Evolutionary conservation across 2,329 filamentous ascomycete species (phyloP), one percentile per base, ranked within the genome.

Genomic region (Fusarium secorum): DNA sequence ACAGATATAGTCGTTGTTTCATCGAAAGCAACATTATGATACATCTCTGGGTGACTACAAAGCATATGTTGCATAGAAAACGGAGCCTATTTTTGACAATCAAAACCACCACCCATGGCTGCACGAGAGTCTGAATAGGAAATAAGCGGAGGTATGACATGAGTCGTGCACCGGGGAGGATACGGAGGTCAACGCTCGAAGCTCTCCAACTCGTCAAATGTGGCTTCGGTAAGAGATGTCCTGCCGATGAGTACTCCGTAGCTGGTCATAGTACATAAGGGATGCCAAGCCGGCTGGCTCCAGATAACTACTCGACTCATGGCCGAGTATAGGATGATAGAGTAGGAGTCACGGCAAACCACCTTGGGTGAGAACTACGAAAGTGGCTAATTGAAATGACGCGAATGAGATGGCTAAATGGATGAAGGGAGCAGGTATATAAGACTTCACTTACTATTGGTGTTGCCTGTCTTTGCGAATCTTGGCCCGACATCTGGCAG

Each of bases 241-340:
- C 28, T 63, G 35, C 41, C 32, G 36, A 57, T 33, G 32, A 48
- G 60, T 13, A 30, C n/a, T 35, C 39, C 20, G 38, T 45, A 39
- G 26, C 13, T 57, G 20, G 24, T 28, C 33, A 57, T 36, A 59
- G 53, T 64, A n/a, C n/a, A n/a, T n/a, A 69, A 60, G 72, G 70
- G 60, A 39, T 72, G 70, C 62, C 68, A 71, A 67, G 64, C 30
- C 35, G 62, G 62, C 42, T 60, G 44, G 54, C 54, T 46, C 59
- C 52, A 64, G 51, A 53, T 36, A 51, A 46, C 51, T 54, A 52
- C 57, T 48, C 54, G 71, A 70, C 63, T 68, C 66, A 72, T 72
- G 68, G 64, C 53, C 55, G 38, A 30, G 53, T 57, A 41, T 38
- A 39, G 33, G 28, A 32, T 41, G 33, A 66, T 30, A 57, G 32